Conservation (phyloP, 495 filamentous ascomycete species). For the Trypethelium eluteriae region DNA sequence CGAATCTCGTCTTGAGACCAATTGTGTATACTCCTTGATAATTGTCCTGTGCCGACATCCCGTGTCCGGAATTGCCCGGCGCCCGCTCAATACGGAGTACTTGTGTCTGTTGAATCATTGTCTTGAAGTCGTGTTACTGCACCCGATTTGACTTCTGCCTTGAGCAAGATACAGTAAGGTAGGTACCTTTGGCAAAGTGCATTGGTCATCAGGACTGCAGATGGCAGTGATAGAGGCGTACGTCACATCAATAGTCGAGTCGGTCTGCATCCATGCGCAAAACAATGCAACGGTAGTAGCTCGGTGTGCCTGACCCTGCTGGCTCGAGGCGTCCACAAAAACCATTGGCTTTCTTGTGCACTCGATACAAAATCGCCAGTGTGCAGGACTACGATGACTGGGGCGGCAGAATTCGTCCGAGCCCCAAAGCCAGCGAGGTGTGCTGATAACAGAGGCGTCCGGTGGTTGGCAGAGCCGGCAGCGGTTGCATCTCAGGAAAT, state of each 20-base stretch:
- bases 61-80: not conserved
- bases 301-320: not conserved
- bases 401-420: not conserved
- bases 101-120: not conserved
- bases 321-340: too few species aligned
- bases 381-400: too few species aligned
- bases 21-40: not conserved
- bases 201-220: not conserved
- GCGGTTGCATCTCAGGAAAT: not conserved
- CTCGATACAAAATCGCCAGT: too few species aligned
- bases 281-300: not conserved
- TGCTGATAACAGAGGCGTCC: not conserved
- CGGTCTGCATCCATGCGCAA: not conserved
- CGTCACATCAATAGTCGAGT: not conserved
- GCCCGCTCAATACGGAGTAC: not conserved
- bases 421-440: not conserved
- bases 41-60: not conserved
- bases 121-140: not conserved
- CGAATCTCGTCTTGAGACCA: not conserved
- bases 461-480: not conserved
- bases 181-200: not conserved
- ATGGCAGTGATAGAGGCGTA: not conserved
- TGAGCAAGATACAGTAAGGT: not conserved
- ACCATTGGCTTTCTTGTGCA: too few species aligned
- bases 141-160: not conserved